A percentile compares a stretch with the other conserved stretches of the same genome.
Conservation (phyloP, 805 yeast species). For the Candida jianshihensis region DNA sequence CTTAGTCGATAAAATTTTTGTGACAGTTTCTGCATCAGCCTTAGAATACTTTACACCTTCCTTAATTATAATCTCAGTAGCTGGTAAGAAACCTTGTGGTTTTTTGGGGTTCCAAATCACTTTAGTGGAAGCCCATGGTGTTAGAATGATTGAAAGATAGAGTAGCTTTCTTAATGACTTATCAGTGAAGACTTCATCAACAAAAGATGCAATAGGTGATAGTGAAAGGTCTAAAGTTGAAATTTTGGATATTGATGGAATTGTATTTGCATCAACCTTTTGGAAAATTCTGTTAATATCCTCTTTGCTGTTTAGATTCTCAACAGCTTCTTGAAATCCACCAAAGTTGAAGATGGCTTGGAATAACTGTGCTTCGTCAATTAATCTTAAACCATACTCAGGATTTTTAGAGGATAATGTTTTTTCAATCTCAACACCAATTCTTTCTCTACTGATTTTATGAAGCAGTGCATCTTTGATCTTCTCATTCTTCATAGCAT, state of each 20-base stretch:
- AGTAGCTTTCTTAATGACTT: conserved; percentile 11
- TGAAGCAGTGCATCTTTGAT: conserved; percentile 53
- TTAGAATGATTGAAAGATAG: conserved; percentile 42
- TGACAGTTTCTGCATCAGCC: conserved; percentile 43
- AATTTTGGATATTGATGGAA: conserved; percentile 22
- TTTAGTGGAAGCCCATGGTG: conserved; percentile 38
- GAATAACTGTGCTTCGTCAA: conserved; percentile 48
- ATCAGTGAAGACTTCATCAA: conserved; percentile 1
- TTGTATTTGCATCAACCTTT: conserved; percentile 9
- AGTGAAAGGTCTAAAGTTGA: conserved; percentile 1
- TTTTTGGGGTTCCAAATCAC: conserved; percentile 35
- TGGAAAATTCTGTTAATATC: conserved; percentile 4
- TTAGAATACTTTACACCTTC: conserved; percentile 68
- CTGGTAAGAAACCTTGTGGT: conserved; percentile 26
- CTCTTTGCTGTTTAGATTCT: conserved; percentile 15
- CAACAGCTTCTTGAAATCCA: conserved; percentile 12
- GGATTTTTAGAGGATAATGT: conserved; percentile 62
- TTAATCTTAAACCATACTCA: conserved; percentile 50
- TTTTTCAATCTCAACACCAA: conserved; percentile 80
- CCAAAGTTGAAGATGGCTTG: conserved; percentile 48
- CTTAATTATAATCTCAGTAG: conserved; percentile 45
- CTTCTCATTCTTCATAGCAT: conserved; percentile 56
- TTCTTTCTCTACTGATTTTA: conserved; percentile 85
- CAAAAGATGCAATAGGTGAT: conserved; percentile 1
- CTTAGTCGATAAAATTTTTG: conserved; percentile 34